Conservation (phyloP, 2,329 filamentous ascomycete genomes). For the Drechslera avenae region DNA sequence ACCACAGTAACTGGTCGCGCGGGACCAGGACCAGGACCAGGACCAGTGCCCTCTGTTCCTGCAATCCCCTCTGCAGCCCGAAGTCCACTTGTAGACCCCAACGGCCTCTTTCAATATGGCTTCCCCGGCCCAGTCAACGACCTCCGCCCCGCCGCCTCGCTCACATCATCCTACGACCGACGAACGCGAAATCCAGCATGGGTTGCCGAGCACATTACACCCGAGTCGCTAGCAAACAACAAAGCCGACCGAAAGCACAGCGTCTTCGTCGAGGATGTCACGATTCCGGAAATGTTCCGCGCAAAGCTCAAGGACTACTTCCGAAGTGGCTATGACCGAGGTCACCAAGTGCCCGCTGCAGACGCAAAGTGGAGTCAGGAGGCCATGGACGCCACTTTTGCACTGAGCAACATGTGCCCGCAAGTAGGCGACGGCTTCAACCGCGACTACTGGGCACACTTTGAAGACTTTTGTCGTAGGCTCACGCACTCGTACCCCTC, state of each 20-base stretch:
- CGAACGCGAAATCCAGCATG: slow-evolving; percentile 89
- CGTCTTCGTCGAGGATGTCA: slow-evolving; percentile 78
- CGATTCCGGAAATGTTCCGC: slow-evolving; percentile 83
- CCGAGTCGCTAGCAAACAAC: slow-evolving; percentile 74
- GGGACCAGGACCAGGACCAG: slow-evolving; percentile 32
- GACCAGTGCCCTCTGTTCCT: slow-evolving; percentile 30
- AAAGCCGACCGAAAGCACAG: slow-evolving; percentile 85
- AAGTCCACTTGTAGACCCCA: slow-evolving; percentile 53
- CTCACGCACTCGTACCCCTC: slow-evolving; percentile 81
- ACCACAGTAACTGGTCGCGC: slow-evolving; percentile 39
- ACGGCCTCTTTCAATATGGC: slow-evolving; percentile 62
- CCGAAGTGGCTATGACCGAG: slow-evolving; percentile 91
- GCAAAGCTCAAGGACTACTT: slow-evolving; percentile 92
- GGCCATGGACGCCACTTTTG: slow-evolving; percentile 95
- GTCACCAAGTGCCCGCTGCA: slow-evolving; percentile 95
- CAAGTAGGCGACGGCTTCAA: slow-evolving; percentile 99
- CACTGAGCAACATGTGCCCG: slow-evolving; percentile 94
- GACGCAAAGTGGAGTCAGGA: slow-evolving; percentile 94
- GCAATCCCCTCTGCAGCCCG: slow-evolving; percentile 32
- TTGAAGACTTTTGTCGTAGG: slow-evolving; percentile 93
- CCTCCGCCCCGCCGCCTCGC: slow-evolving; percentile 73
- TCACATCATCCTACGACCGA: slow-evolving; percentile 89
- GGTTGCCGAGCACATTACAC: slow-evolving; percentile 93
- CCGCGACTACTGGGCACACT: slow-evolving; percentile 98
- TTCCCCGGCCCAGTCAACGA: slow-evolving; percentile 92